Evolutionary conservation across 495 filamentous ascomycete genomes (phyloP), one percentile per base, ranked within the genome.

Genomic region (Annulohypoxylon bovei): DNA sequence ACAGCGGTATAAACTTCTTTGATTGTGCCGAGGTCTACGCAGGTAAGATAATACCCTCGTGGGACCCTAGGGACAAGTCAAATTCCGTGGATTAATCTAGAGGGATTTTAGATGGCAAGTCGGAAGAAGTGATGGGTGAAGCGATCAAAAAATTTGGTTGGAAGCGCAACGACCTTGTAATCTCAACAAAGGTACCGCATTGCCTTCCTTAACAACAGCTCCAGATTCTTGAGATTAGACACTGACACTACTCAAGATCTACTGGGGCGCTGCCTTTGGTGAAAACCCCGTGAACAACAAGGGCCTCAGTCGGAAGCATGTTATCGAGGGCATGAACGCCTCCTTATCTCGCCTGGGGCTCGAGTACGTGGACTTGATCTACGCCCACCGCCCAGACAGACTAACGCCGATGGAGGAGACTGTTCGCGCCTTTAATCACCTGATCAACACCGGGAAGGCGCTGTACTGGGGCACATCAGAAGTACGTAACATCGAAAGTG

Each of bases 391-490:
- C 8, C 91, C 93, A 8, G 93, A 96, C 78, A 83, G 90, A 4
- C 82, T 89, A 42, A 95, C 93, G 0, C 93, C 93, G 2, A 95
- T 96, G 84, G 91, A 94, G 76, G 93, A 97, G 79, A 88, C 88
- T 35, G 93, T 96, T 35, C 88, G 93, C 61, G 93, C 84, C 46
- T 96, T 96, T 84, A 95, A 94, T 79, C 86, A 92, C 75, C 79
- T 91, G 30, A 93, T 97, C 70, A 83, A 89, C 77, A 85, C 85
- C 47, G 91, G 92, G 42, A 91, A 93, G 81, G 89, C 90, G 22
- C 90, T 95, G 76, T 95, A 96, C 85, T 97, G 93, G 93, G 93
- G 93, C 32, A 96, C 93, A 0, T 92, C 90, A 0, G 92, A 95
- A 82, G n/a, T n/a, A n/a, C n/a, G n/a, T n/a, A n/a, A n/a, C n/a